Conservation (phyloP, 1,139 yeast species). For the Candida tunisiensis region DNA sequence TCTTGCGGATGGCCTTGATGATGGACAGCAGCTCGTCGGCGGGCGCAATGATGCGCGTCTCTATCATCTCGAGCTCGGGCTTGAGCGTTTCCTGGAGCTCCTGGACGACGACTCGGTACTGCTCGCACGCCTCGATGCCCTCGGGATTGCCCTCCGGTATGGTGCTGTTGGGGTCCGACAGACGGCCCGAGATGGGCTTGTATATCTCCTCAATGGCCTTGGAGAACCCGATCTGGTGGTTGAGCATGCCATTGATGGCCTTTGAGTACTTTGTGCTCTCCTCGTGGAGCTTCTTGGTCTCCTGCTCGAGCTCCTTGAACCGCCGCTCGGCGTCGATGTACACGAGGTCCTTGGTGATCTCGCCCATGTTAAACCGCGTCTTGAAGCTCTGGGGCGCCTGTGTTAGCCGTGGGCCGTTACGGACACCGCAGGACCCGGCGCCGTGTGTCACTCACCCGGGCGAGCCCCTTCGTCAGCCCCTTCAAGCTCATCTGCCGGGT, state of each 20-base stretch:
- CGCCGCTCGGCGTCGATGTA: slow-evolving; percentile 92
- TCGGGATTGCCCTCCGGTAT: slow-evolving; percentile 91
- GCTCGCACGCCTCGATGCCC: slow-evolving; percentile 88
- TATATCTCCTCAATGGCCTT: slow-evolving; percentile 90
- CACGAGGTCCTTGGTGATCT: slow-evolving; percentile 69
- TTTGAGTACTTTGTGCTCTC: slow-evolving; percentile 80
- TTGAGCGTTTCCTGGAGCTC: slow-evolving; percentile 73
- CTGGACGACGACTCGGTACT: slow-evolving; percentile 71
- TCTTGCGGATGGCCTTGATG: slow-evolving; percentile 69
- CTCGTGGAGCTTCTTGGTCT: slow-evolving; percentile 77
- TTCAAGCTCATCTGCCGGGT: slow-evolving; percentile 91
- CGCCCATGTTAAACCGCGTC: slow-evolving; percentile 36
- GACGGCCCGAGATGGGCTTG: slow-evolving; percentile 86
- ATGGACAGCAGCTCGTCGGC: slow-evolving; percentile 81
- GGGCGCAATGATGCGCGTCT: slow-evolving; percentile 75
- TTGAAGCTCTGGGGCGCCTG: slow-evolving; percentile 34
- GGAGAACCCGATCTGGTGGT: slow-evolving; percentile 84
- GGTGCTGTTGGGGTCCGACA: slow-evolving; percentile 75
- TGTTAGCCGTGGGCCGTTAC: slow-evolving; percentile 2
- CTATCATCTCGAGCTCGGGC: slow-evolving; percentile 89
- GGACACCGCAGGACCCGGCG: too few relatives aligned
- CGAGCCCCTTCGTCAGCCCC: slow-evolving; percentile 76
- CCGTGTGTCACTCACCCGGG: slow-evolving; percentile 27
- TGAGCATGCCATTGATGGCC: slow-evolving; percentile 88
- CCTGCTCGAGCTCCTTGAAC: slow-evolving; percentile 78